Percentiles rank a stretch among this genome's conserved stretches.
These are phyloP conservation scores for Aspergillus haitiensis DNA, from an alignment of 495 filamentous ascomycete species.

Conservation along the genomic window DNA sequence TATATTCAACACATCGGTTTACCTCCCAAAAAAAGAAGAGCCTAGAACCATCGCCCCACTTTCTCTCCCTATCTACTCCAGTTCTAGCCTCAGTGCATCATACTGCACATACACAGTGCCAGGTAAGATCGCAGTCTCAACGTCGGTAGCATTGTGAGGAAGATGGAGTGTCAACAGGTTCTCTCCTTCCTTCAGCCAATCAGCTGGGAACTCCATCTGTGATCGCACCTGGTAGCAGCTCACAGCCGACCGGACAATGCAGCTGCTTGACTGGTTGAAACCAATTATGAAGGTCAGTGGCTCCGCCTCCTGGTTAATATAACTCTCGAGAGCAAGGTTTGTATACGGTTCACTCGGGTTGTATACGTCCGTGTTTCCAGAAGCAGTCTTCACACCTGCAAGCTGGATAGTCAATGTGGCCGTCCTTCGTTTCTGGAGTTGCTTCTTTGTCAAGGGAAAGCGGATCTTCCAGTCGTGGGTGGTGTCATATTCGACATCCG, in stretches of 20 bases:
- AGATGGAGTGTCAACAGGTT: conserved; percentile 53
- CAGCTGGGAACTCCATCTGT: conserved; percentile 50
- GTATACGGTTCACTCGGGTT: conserved; percentile 46
- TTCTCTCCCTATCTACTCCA: conserved; percentile 22
- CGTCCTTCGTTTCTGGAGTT: conserved; percentile 24
- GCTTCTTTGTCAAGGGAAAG: conserved; percentile 41
- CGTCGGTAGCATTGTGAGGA: conserved; percentile 53
- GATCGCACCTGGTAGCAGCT: conserved; percentile 57
- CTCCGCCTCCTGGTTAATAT: conserved; percentile 28
- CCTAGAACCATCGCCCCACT: background rate
- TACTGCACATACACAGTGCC: conserved; percentile 57
- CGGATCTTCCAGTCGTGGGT: conserved; percentile 55
- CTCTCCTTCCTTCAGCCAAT: conserved; percentile 43
- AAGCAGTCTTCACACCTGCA: conserved; percentile 56
- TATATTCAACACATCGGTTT: no score
- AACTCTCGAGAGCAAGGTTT: conserved; percentile 43
- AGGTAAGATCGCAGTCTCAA: conserved; percentile 54
- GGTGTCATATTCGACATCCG: conserved; percentile 36
- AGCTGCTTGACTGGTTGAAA: conserved; percentile 46
- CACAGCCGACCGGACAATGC: conserved; percentile 54
- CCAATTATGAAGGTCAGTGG: conserved; percentile 30
- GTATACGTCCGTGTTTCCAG: conserved; percentile 56
- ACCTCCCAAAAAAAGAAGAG: background rate
- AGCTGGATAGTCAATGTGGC: conserved; percentile 58
- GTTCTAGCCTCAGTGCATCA: conserved; percentile 55